Base-by-base conservation (phyloP, 768 basidiomycete genomes). In the Phylloporus arenicola region DNA sequence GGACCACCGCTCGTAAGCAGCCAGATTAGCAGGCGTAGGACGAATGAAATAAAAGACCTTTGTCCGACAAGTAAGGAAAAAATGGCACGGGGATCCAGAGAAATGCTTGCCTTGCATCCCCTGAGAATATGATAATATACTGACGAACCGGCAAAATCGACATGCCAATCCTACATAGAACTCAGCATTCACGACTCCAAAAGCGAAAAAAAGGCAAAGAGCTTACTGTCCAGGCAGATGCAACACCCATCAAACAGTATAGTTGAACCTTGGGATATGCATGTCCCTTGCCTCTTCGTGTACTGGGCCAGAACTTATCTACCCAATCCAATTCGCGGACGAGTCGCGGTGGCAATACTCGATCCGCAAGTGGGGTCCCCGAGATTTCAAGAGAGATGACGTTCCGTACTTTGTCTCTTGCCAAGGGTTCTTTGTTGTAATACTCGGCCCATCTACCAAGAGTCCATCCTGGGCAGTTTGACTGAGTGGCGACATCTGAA, bases 221-320 rank as follows among this genome's bases (percentile, higher is more conserved):
- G 72, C 84, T 63, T 57, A 92, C 94, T 54, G 95, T 99, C 92
- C 94, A 97, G 27, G 92, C 90, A 20, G 83, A 80, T 8, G 82
- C 84, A 19, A 95, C 92, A 30, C 92, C 90, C 96, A 99, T 99
- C 50, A 99, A 72, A 62, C 95, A 97, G 65, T 99, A 99, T 45
- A 95, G 67, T 62, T 95, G 92, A 2, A 99, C 95, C 62, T 95
- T 95, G 7, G 95, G 95, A 62, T 88, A 93, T 45, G 77, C 61
- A 51, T 89, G 79, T 0, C 84, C 82, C 58, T 81, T 81, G 33
- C 83, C 82, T 65, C 83, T 86, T 59, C 82, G 79, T 42, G 81
- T 82, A 50, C 76, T 77, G 0, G 93, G 93, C 95, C 95, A 99
- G 66, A 84, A 90, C 53, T 86, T 88, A 64, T 96, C 92, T 6